Evolutionary conservation across 306 rosid genomes (phyloP).

Genomic region (Casuarina glauca): DNA sequence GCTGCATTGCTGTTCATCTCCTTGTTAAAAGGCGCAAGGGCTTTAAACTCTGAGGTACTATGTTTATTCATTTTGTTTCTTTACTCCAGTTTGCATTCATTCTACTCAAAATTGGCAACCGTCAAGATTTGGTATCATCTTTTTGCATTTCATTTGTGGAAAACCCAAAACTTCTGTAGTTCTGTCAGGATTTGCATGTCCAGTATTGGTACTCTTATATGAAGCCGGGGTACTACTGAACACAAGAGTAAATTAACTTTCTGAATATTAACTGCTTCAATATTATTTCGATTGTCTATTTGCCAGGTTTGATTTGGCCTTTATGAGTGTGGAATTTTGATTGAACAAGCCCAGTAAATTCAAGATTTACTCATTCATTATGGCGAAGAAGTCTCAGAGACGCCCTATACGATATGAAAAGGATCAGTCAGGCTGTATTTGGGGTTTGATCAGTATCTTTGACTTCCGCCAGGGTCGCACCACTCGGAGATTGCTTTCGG

Average conservation of each 20-base stretch:
- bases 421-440: constrained; percentile 95
- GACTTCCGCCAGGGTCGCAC: constrained; percentile 90
- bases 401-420: constrained; percentile 67
- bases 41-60: constrained; percentile 38
- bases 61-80: constrained; percentile 31
- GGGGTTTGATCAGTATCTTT: constrained; percentile 93
- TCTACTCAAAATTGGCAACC: constrained; percentile 12
- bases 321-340: constrained; percentile 27
- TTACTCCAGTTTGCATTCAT: constrained; percentile 10
- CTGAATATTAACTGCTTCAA: constrained; percentile 8
- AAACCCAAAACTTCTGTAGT: constrained; percentile 15
- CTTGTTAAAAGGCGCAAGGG: constrained; percentile 25
- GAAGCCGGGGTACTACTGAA: not conserved
- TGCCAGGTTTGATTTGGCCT: constrained; percentile 36
- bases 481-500: constrained; percentile 70
- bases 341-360: constrained; percentile 14
- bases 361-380: constrained; percentile 31
- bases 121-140: constrained; percentile 16
- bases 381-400: constrained; percentile 84
- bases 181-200: constrained; percentile 18
- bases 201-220: not conserved
- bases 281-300: constrained; percentile 33
- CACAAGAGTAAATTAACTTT: not conserved
- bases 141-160: constrained; percentile 17
- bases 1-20: constrained; percentile 34